Percentiles rank a stretch among this genome's conserved stretches.
Evolutionary conservation across 257 asterid species (phyloP).

Genomic region (Linderniella brevidens): DNA sequence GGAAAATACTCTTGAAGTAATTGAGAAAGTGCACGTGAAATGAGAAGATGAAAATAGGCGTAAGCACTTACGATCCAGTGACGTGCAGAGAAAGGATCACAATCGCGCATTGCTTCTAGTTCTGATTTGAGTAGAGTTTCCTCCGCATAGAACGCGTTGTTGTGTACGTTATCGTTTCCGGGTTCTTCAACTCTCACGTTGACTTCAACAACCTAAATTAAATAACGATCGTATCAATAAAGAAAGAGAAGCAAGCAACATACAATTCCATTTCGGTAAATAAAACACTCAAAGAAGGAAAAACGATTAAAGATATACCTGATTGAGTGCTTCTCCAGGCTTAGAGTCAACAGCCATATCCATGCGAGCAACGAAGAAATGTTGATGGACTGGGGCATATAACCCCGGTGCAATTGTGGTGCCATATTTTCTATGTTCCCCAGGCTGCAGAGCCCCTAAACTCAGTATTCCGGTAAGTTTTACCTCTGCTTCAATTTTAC

Average conservation of each 20-base stretch:
- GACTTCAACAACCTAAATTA: slow-evolving; percentile 76
- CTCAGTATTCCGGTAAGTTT: slow-evolving; percentile 95
- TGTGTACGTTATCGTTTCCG: slow-evolving; percentile 74
- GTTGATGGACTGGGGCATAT: slow-evolving; percentile 97
- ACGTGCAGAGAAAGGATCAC: slow-evolving; percentile 83
- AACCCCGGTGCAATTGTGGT: slow-evolving; percentile 90
- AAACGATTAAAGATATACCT: slow-evolving; percentile 24
- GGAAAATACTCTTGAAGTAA: background rate
- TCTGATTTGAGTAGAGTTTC: slow-evolving; percentile 80
- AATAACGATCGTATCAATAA: slow-evolving; percentile 9
- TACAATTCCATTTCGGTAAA: background rate
- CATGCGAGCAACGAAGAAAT: slow-evolving; percentile 96
- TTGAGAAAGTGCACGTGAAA: background rate
- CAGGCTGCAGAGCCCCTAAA: slow-evolving; percentile 83
- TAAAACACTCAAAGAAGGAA: background rate
- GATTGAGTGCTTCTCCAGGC: slow-evolving; percentile 89
- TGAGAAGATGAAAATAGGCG: slow-evolving; percentile 4
- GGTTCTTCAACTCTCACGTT: slow-evolving; percentile 85
- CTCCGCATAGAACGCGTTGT: slow-evolving; percentile 88
- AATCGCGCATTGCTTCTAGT: slow-evolving; percentile 82
- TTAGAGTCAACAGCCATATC: slow-evolving; percentile 92
- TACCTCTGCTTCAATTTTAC: slow-evolving; percentile 97
- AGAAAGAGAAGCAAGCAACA: background rate
- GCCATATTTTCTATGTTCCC: slow-evolving; percentile 80
- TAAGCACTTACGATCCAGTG: slow-evolving; percentile 81